Conservation (phyloP, 108 stramenopile species). For the Nitzschia sp. region DNA sequence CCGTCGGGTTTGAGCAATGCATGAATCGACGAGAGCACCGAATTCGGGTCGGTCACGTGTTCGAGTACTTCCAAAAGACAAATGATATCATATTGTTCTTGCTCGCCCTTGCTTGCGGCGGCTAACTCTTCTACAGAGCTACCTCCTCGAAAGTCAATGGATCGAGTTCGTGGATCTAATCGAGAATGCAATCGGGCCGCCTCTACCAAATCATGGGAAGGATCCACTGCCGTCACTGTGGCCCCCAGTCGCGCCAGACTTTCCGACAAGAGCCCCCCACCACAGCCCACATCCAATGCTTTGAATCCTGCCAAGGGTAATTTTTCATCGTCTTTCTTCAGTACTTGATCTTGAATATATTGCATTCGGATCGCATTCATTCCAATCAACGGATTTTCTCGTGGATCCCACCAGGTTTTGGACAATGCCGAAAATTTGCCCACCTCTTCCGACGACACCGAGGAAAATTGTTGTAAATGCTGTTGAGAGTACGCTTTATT, state of each 20-base stretch:
- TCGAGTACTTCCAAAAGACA: conserved; percentile 93
- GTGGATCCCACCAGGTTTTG: conserved; percentile 76
- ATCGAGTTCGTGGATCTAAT: conserved; percentile 34
- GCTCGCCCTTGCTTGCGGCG: conserved; percentile 1
- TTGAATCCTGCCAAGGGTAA: conserved; percentile 40
- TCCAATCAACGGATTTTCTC: conserved; percentile 68
- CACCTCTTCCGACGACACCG: conserved; percentile 56
- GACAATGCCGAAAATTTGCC: conserved; percentile 69
- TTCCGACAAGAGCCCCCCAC: conserved; percentile 92
- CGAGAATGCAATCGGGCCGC: conserved; percentile 60
- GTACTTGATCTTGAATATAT: conserved; percentile 52
- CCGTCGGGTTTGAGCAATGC: conserved; percentile 80
- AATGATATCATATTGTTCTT: conserved; percentile 72
- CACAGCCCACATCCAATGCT: conserved; percentile 90
- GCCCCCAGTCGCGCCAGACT: conserved; percentile 84
- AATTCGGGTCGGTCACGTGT: conserved; percentile 79
- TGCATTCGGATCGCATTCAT: conserved; percentile 82
- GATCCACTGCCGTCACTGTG: conserved; percentile 84
- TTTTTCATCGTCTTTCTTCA: conserved; percentile 4
- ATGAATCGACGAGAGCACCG: conserved; percentile 60
- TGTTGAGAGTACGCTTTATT: too few relatives aligned
- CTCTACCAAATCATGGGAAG: conserved; percentile 61
- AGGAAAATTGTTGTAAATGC: conserved; percentile 19
- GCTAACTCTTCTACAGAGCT: conserved; percentile 75
- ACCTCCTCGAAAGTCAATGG: conserved; percentile 68